Conservation (phyloP, 1,284 basidiomycete genomes). For the Tetrapyrgos nigripes region DNA sequence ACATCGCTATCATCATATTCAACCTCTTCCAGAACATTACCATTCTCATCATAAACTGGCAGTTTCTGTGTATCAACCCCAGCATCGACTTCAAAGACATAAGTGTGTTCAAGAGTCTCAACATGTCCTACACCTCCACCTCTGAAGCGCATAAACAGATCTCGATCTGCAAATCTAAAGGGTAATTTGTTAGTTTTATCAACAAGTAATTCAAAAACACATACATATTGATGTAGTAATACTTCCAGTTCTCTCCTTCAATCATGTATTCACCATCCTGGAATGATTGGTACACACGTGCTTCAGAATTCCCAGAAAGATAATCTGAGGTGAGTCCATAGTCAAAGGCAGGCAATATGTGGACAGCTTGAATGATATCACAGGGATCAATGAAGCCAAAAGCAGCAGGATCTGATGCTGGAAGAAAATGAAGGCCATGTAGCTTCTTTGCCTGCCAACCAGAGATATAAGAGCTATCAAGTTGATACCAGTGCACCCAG, state of each 20-base stretch:
- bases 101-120: neutral
- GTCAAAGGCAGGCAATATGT: slow-evolving; percentile 39
- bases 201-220: slow-evolving; percentile 7
- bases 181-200: neutral
- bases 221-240: slow-evolving; percentile 31
- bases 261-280: neutral
- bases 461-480: slow-evolving; percentile 8
- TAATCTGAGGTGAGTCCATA: neutral
- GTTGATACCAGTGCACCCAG: slow-evolving; percentile 36
- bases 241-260: slow-evolving; percentile 26
- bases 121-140: slow-evolving; percentile 2
- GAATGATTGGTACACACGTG: neutral
- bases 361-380: slow-evolving; percentile 33
- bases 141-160: slow-evolving; percentile 2
- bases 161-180: slow-evolving; percentile 13
- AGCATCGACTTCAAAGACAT: neutral
- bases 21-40: neutral
- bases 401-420: neutral
- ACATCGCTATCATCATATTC: neutral
- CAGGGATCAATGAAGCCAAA: slow-evolving; percentile 26
- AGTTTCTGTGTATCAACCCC: neutral
- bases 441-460: slow-evolving; percentile 14
- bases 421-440: neutral
- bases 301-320: neutral
- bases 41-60: slow-evolving; percentile 3